These are phyloP conservation scores for Ceratocystis cubensis DNA, from an alignment of 2,329 filamentous ascomycete genomes.

Conservation along the genomic window DNA sequence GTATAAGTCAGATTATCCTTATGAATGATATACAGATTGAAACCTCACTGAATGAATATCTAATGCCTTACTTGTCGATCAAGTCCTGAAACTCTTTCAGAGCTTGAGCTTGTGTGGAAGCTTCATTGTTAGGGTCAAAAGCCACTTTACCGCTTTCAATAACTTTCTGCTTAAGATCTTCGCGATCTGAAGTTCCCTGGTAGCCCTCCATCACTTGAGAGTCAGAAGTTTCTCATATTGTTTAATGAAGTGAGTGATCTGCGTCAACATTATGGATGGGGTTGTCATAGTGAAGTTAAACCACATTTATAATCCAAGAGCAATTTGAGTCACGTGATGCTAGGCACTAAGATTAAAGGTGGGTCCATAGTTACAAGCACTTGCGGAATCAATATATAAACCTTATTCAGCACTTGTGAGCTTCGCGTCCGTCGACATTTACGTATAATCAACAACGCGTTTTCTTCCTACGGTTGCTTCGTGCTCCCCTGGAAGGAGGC, in stretches of 20 bases:
- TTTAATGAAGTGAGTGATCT: no score
- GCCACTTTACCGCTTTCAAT: slow-evolving; percentile 36
- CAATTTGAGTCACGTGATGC: neutral
- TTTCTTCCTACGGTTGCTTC: neutral
- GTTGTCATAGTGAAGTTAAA: no score
- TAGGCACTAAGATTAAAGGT: neutral
- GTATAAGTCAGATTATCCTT: neutral
- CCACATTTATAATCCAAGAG: neutral
- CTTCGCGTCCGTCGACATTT: neutral
- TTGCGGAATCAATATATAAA: no score
- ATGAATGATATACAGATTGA: neutral
- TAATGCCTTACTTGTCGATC: slow-evolving; percentile 34
- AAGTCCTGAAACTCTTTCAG: slow-evolving; percentile 35
- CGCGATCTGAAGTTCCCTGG: slow-evolving; percentile 14
- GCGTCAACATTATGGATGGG: neutral
- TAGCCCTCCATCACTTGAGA: slow-evolving; percentile 27
- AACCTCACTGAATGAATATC: neutral
- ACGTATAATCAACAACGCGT: neutral
- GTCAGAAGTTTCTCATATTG: no score
- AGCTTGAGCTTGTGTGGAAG: slow-evolving; percentile 28
- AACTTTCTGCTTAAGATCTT: slow-evolving; percentile 15
- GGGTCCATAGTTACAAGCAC: neutral
- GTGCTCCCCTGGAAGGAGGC: neutral
- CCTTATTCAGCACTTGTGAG: no score
- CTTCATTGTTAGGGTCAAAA: slow-evolving; percentile 34